Evolutionary conservation across 768 basidiomycete species (phyloP), one percentile per base, ranked within the genome.

Genomic region (Daedalea quercina): DNA sequence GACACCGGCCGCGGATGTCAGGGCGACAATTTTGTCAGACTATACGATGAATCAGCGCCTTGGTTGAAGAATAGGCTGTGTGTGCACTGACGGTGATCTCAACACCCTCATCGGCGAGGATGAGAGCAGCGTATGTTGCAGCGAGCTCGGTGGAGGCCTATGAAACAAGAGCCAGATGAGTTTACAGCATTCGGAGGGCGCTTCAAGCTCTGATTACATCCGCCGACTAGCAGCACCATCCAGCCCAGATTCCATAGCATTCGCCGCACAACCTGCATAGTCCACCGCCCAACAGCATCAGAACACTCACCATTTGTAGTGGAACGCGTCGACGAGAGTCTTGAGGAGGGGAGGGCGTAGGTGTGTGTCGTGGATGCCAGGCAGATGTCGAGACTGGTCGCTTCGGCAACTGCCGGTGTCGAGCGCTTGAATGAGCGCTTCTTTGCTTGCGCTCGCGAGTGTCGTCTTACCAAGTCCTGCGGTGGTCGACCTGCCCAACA

Each of bases 41-140:
- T 97, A 64, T 1, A 54, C 20, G 37, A 9, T 24, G 35, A 22
- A 57, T 55, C 15, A 48, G 50, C 37, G 7, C 37, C 15, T 40
- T 15, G 3, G 19, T 8, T 9, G 45, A n/a, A 2, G 28, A 49
- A 41, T 51, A 50, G 56, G 53, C 47, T 17, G 43, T 25, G 44
- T 2, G 23, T 28, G 13, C 19, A 82, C 92, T 64, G 64, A 96
- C 94, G 59, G 95, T 96, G 68, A 99, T 97, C 79, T 97, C 95
- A 66, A 95, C 75, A 63, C 86, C 87, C 60, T 96, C 94, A 76
- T 98, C 96, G 62, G 94, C 94, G 68, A 98, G 92, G 75, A 97
- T 97, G 66, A 99, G 88, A 62, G 93, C 90, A 67, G 95, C 94
- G 77, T 97, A 97, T 63, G 94, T 89, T 57, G 94, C 77, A 63